These are phyloP conservation scores for Hortaea sp. DNA, from an alignment of 2,329 filamentous ascomycete species.

Conservation along the genomic window DNA sequence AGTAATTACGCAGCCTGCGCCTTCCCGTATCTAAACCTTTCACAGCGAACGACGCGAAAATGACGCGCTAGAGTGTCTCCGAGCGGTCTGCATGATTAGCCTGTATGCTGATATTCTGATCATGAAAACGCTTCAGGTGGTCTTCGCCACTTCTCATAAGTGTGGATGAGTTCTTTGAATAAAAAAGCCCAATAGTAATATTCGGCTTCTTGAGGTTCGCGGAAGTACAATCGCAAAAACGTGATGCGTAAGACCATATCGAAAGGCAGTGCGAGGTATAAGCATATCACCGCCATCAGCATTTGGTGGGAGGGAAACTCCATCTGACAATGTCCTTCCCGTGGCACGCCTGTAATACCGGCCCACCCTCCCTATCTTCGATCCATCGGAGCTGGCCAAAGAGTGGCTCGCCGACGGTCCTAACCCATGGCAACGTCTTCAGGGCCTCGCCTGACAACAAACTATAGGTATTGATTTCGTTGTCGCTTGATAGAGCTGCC, in stretches of 20 bases:
- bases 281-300: no score
- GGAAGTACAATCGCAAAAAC: no score
- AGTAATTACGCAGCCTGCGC: no score
- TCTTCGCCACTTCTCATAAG: no score
- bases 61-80: background rate
- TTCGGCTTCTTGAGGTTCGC: no score
- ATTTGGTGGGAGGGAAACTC: constrained; percentile 1
- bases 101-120: no score
- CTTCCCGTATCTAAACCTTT: background rate
- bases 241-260: no score
- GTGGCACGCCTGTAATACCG: constrained; percentile 14
- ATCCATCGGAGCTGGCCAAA: constrained; percentile 10
- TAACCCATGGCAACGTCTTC: constrained; percentile 4
- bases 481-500: constrained; percentile 12
- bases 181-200: no score
- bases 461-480: constrained; percentile 16
- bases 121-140: no score
- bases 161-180: no score
- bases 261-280: no score
- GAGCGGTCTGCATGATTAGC: no score
- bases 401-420: background rate
- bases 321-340: constrained; percentile 11
- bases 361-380: constrained; percentile 9
- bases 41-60: background rate
- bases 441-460: constrained; percentile 10